A percentile compares a stretch with the other conserved stretches of the same genome.
Conservation (phyloP, 345 rosid genomes). For the Brassica napus region DNA sequence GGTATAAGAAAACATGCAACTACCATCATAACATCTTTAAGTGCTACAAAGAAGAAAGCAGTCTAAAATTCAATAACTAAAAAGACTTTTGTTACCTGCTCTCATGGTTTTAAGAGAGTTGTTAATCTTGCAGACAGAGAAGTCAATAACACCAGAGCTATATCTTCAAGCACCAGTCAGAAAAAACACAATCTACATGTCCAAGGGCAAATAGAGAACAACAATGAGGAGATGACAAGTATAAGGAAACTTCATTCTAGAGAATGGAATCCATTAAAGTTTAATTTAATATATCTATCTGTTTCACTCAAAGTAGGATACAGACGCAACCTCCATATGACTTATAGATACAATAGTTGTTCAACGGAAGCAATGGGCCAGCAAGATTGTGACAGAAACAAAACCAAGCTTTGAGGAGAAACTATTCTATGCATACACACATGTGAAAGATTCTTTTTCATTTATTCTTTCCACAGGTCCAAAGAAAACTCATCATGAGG, state of each 20-base stretch:
- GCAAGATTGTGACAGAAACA: conserved; percentile 34
- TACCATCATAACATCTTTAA: not conserved
- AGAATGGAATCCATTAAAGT: conserved; percentile 27
- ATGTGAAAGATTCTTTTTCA: conserved; percentile 32
- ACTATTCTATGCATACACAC: conserved; percentile 11
- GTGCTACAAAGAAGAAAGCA: conserved; percentile 7
- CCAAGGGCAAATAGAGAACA: conserved; percentile 8
- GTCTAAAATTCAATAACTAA: not conserved
- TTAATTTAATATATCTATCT: conserved; percentile 7
- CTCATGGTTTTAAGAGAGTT: conserved; percentile 71
- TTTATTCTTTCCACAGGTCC: not conserved
- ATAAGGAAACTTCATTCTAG: conserved; percentile 30
- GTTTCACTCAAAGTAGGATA: conserved; percentile 1
- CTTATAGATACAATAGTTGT: conserved; percentile 29
- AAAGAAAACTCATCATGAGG: conserved; percentile 32
- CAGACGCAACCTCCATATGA: conserved; percentile 33
- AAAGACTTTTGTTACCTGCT: conserved; percentile 47
- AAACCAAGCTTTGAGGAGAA: conserved; percentile 1
- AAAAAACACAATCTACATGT: not conserved
- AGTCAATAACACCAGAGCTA: conserved; percentile 31
- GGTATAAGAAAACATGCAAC: not conserved
- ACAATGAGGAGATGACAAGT: conserved; percentile 26
- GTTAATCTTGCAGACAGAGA: conserved; percentile 27
- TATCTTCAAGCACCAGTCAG: conserved; percentile 35
- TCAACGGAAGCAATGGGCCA: conserved; percentile 39